Percentiles rank a stretch among this genome's conserved stretches.
Conservation (phyloP, 441 rosid genomes). For the Croton laevigatus region DNA sequence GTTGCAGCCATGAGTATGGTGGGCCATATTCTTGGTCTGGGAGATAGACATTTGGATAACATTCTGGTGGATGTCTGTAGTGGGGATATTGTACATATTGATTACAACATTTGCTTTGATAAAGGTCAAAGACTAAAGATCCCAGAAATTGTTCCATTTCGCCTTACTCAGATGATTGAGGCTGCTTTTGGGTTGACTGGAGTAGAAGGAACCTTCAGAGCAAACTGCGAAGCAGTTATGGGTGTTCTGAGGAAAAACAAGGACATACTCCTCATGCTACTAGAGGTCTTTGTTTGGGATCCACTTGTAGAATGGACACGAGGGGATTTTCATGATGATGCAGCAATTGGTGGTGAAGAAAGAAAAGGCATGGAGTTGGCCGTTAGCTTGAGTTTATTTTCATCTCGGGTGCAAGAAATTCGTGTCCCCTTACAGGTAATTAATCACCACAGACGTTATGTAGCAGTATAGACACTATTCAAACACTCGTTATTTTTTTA, state of each 20-base stretch:
- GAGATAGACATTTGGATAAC: slow-evolving; percentile 98
- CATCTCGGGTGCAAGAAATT: slow-evolving; percentile 97
- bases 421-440: slow-evolving; percentile 95
- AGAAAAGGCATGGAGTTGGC: slow-evolving; percentile 99
- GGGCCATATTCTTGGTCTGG: slow-evolving; percentile 94
- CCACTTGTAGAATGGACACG: slow-evolving; percentile 99
- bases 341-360: slow-evolving; percentile 97
- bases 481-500: background rate
- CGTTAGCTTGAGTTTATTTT: slow-evolving; percentile 97
- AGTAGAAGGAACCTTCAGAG: slow-evolving; percentile 84
- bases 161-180: slow-evolving; percentile 94
- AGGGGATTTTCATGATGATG: slow-evolving; percentile 96
- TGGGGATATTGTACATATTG: slow-evolving; percentile 97
- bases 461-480: slow-evolving; percentile 3
- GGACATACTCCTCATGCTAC: slow-evolving; percentile 82
- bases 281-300: slow-evolving; percentile 98
- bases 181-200: slow-evolving; percentile 94
- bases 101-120: slow-evolving; percentile 98
- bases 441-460: slow-evolving; percentile 13
- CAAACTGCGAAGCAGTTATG: slow-evolving; percentile 89
- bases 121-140: slow-evolving; percentile 92
- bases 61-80: slow-evolving; percentile 92
- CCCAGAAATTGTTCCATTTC: slow-evolving; percentile 98
- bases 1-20: slow-evolving; percentile 99
- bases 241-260: slow-evolving; percentile 83